phyloP scores from a whole-genome alignment of 2,329 filamentous ascomycete species.

The Ampelomyces quisqualis region DNA sequence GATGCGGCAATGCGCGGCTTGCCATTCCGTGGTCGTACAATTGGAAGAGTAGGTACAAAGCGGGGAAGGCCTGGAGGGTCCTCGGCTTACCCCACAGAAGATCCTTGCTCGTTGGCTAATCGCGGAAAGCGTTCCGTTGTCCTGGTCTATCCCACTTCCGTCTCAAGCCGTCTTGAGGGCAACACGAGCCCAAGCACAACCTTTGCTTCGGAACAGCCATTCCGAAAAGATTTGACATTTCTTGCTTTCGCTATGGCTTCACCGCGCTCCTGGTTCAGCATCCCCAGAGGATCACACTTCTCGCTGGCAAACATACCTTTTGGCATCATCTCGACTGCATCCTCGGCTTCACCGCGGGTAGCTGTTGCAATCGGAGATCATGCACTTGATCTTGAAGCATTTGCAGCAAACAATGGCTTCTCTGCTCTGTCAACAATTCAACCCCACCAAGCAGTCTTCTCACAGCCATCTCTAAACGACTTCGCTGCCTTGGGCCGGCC shows the following conservation, averaged over 20 bases:
- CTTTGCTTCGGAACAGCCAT: constrained; percentile 11
- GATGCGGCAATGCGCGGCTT: constrained; percentile 36
- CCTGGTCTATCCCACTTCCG: constrained; percentile 19
- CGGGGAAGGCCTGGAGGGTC: constrained; percentile 15
- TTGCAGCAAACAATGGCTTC: constrained; percentile 62
- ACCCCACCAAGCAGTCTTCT: constrained; percentile 62
- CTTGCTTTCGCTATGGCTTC: constrained; percentile 30
- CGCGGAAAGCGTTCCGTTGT: constrained; percentile 35
- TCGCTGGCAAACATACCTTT: constrained; percentile 81
- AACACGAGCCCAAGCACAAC: constrained; percentile 3
- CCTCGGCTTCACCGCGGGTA: constrained; percentile 59
- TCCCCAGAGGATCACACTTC: constrained; percentile 65
- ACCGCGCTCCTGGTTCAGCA: constrained; percentile 58
- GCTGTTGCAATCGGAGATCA: constrained; percentile 73
- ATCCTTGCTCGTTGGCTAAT: constrained; percentile 13
- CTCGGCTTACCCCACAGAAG: constrained; percentile 28
- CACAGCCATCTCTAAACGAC: constrained; percentile 65
- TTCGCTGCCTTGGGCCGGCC: constrained; percentile 72
- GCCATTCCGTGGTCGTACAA: constrained; percentile 22
- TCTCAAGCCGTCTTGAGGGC: neutral
- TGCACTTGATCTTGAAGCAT: constrained; percentile 67
- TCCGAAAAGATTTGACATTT: constrained; percentile 7
- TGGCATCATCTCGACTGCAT: constrained; percentile 70
- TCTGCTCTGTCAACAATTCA: constrained; percentile 58
- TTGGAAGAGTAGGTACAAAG: constrained; percentile 11